These are phyloP conservation scores for Piper betle DNA, from an alignment of 164 flowering plant species.

Conservation along the genomic window DNA sequence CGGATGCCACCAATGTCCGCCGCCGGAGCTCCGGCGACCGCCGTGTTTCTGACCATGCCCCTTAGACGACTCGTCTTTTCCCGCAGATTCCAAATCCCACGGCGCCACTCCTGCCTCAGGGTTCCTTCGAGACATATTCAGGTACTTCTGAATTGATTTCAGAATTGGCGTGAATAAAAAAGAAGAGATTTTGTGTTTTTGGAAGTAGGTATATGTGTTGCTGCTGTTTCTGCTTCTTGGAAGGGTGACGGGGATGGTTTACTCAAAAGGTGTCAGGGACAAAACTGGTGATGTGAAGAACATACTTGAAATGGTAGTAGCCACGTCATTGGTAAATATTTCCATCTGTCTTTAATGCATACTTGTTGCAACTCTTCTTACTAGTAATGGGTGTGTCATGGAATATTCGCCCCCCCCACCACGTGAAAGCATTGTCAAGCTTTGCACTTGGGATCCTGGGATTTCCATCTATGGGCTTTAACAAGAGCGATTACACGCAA, in stretches of 20 bases:
- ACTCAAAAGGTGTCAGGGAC: slow-evolving; percentile 45
- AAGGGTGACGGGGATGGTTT: slow-evolving; percentile 41
- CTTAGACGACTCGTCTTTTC: background rate
- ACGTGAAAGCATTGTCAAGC: no score
- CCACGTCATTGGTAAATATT: no score
- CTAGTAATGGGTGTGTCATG: no score
- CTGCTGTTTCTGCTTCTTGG: slow-evolving; percentile 41
- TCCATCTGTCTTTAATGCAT: no score
- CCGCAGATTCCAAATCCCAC: background rate
- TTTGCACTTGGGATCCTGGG: no score
- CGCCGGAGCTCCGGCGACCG: no score
- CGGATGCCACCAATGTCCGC: background rate
- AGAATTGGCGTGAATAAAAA: background rate
- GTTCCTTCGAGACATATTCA: slow-evolving; percentile 15
- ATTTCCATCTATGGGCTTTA: no score
- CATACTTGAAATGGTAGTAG: no score
- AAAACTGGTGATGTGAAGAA: slow-evolving; percentile 54
- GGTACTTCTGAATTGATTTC: slow-evolving; percentile 12
- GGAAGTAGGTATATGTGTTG: slow-evolving; percentile 23
- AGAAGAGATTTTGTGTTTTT: background rate
- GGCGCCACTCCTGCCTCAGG: background rate
- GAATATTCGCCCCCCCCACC: no score
- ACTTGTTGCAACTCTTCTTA: no score
- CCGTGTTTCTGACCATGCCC: background rate
- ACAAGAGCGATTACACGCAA: no score